Percentiles rank a stretch among this genome's conserved stretches.
These are phyloP conservation scores for Nicotiana tabacum DNA, from an alignment of 257 asterid species.

Conservation along the genomic window DNA sequence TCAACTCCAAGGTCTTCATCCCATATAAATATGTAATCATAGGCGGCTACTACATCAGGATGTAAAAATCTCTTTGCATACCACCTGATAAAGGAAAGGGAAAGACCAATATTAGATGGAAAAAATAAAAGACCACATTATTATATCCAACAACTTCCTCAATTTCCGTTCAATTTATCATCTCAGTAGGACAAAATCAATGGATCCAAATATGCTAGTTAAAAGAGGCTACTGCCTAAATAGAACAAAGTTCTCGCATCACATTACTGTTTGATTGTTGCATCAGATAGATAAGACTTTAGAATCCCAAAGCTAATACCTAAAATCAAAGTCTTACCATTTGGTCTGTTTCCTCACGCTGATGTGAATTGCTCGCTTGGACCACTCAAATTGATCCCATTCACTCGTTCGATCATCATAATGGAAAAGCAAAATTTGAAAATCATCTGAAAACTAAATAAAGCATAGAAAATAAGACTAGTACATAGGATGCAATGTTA, in stretches of 20 bases:
- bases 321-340: constrained; percentile 48
- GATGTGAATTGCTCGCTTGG: constrained; percentile 73
- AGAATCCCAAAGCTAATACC: not conserved
- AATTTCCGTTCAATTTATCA: not conserved
- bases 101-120: not conserved
- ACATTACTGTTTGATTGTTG: not conserved
- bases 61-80: constrained; percentile 86
- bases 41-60: constrained; percentile 70
- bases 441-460: constrained; percentile 76
- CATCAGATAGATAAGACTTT: not conserved
- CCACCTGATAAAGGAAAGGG: constrained; percentile 49
- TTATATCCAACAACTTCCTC: not conserved
- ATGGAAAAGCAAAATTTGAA: constrained; percentile 68
- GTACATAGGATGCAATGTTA: constrained; percentile 5
- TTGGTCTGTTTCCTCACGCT: constrained; percentile 73
- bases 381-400: constrained; percentile 94
- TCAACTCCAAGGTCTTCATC: constrained; percentile 89
- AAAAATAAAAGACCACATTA: not conserved
- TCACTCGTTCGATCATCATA: constrained; percentile 79
- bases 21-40: constrained; percentile 78
- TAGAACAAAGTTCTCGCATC: not conserved
- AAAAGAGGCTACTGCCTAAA: not conserved
- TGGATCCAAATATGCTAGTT: not conserved
- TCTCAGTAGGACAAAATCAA: not conserved
- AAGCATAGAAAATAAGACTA: constrained; percentile 10